Evolutionary conservation across 208 protist species (phyloP).

Genomic region (Entamoeba histolytica): DNA sequence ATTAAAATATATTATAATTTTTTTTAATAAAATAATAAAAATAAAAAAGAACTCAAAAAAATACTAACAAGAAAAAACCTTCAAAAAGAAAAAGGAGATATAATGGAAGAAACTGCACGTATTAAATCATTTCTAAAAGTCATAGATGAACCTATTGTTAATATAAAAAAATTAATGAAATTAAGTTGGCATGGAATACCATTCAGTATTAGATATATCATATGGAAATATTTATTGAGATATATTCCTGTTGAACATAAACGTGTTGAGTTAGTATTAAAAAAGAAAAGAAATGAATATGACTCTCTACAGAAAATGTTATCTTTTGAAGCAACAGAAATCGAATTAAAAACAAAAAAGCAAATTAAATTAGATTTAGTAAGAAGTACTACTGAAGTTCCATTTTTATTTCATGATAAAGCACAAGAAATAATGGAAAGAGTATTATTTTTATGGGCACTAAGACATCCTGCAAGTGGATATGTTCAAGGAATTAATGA

Average conservation of each 20-base stretch:
- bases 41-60: too few relatives aligned
- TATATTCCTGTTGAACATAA: neutral
- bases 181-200: neutral
- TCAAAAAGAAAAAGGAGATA: too few relatives aligned
- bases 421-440: slow-evolving; percentile 8
- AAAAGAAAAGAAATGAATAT: neutral
- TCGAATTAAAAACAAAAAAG: neutral
- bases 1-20: too few relatives aligned
- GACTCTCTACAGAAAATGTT: neutral
- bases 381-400: neutral
- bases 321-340: neutral
- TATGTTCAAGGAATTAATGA: slow-evolving; percentile 19
- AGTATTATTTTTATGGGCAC: slow-evolving; percentile 15
- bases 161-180: neutral
- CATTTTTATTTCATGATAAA: neutral
- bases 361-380: neutral
- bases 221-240: neutral
- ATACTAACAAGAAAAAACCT: too few relatives aligned
- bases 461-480: slow-evolving; percentile 15
- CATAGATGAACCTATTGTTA: neutral
- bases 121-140: neutral
- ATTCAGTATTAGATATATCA: neutral
- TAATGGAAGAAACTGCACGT: neutral
- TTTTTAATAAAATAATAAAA: too few relatives aligned
- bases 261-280: neutral